Evolutionary conservation across 1,284 basidiomycete genomes (phyloP), one percentile per base, ranked within the genome.

Genomic region (Farysia itapuensis): DNA sequence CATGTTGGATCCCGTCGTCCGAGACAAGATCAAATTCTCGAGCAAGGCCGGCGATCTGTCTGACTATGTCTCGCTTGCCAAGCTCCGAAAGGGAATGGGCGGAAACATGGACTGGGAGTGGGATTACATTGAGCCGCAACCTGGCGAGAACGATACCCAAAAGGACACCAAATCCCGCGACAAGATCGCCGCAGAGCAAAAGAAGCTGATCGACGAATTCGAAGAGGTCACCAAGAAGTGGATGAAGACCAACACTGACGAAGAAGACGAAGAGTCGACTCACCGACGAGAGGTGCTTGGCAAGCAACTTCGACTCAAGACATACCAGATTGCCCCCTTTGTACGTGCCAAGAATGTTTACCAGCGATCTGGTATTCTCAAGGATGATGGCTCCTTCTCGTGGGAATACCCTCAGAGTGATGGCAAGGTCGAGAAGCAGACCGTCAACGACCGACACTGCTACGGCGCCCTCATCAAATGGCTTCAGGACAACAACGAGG

Each of bases 41-140:
- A 69, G 45, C 54, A 74, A 69, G 48, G 70, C 70, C 18, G 30
- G 50, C 21, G 74, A 76, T 30, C 61, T 76, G 33, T 58, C 53
- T 30, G 74, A 76, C 43, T 64, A 67, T 42, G 46, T 72, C 14
- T 49, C 66, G 19, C 33, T 53, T 14, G 50, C 47, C 45, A 74
- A 72, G 59, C 53, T 76, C 35, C 63, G 69, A 22, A 71, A 67
- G 47, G 72, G 60, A 20, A 76, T 76, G 74, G 74, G 74, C 45
- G 74, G 74, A 19, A 76, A 70, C 26, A 64, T 75, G 54, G 65
- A 75, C 43, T 74, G 74, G 72, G 72, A 75, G 39, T 76, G 74
- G 74, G 52, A 72, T 56, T 76, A 76, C 57, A 63, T 63, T 16
- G 74, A 76, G 60, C 72, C 72, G 4, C 58, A 72, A 36, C 59